Percentiles rank a stretch among this genome's conserved stretches.
Conservation (phyloP, 208 protist species). For the Acanthamoeba castellanii region DNA sequence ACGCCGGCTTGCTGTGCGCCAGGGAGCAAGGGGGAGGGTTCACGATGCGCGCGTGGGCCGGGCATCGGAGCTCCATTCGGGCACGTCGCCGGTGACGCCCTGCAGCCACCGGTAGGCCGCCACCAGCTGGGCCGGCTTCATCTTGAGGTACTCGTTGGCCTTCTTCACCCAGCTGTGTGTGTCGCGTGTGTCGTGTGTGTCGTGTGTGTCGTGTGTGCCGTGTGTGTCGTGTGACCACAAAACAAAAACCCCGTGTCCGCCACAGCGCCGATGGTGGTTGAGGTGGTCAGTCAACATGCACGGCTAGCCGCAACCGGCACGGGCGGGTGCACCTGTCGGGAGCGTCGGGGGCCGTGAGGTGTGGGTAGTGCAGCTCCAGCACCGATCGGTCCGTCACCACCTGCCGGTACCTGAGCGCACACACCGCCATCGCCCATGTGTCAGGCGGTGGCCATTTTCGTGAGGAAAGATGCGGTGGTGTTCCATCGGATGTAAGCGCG, state of each 20-base stretch:
- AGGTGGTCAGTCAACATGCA: background rate
- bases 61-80: background rate
- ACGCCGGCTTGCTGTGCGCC: no score
- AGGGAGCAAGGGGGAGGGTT: no score
- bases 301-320: background rate
- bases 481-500: no score
- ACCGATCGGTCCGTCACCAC: background rate
- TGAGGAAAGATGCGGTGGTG: no score
- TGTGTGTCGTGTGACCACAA: no score
- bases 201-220: no score
- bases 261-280: no score
- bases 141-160: background rate
- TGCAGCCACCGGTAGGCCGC: background rate
- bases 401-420: background rate
- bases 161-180: constrained; percentile 20
- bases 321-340: background rate
- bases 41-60: background rate
- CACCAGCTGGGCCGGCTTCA: background rate
- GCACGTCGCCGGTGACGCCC: background rate
- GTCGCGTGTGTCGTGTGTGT: no score
- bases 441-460: no score
- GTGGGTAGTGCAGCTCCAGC: constrained; percentile 20
- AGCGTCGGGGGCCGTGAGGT: background rate
- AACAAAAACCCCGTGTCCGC: no score
- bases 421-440: no score